Conservation (phyloP, 495 filamentous ascomycete genomes). For the Lasiosphaeria hispida region DNA sequence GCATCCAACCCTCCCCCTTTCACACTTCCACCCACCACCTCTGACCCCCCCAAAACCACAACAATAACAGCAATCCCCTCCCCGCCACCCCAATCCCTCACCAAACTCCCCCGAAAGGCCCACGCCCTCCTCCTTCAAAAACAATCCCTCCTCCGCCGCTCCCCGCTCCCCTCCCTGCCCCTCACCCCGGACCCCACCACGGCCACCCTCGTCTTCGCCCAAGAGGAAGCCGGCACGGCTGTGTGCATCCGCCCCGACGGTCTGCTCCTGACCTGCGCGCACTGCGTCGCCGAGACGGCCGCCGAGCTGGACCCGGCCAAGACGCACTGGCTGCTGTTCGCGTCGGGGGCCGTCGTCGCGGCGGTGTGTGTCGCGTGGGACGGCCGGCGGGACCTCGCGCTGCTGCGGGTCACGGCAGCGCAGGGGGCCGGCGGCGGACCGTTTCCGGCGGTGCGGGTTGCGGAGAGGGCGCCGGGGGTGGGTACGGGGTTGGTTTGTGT, state of each 20-base stretch:
- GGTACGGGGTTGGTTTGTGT: conserved; percentile 29
- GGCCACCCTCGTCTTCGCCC: conserved; percentile 49
- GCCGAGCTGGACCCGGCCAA: conserved; percentile 24
- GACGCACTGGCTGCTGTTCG: conserved; percentile 39
- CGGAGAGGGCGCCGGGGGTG: conserved; percentile 8
- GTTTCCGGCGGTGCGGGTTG: conserved; percentile 6
- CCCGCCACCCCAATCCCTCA: neutral
- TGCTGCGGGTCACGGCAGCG: conserved; percentile 33
- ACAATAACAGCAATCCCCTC: neutral
- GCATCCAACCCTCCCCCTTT: no score
- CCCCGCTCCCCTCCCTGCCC: neutral
- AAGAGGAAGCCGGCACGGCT: conserved; percentile 47
- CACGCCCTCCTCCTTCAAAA: conserved; percentile 22
- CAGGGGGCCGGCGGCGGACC: conserved; percentile 2
- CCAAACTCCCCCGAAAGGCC: conserved; percentile 4
- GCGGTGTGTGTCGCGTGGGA: conserved; percentile 41
- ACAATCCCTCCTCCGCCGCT: conserved; percentile 14
- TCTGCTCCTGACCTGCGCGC: conserved; percentile 46
- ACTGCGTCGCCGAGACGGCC: conserved; percentile 42
- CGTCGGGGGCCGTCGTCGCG: conserved; percentile 34
- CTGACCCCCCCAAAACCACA: neutral
- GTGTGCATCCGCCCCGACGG: conserved; percentile 43
- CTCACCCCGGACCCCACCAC: neutral
- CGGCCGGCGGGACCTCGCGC: conserved; percentile 36
- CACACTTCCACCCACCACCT: neutral